Evolutionary conservation across 2,329 filamentous ascomycete genomes (phyloP).

Genomic region (Penicillium polonicum): DNA sequence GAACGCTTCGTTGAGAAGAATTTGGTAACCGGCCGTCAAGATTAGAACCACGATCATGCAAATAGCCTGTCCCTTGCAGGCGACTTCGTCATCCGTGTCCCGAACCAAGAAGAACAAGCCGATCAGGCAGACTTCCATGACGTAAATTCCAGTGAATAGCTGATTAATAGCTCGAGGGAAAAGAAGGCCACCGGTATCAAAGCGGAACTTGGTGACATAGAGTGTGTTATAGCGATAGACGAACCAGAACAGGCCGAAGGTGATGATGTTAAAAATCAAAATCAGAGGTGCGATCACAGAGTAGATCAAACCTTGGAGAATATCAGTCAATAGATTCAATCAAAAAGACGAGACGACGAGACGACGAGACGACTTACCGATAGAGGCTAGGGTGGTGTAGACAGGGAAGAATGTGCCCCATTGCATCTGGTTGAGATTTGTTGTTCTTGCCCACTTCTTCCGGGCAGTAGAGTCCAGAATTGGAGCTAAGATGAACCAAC

Average conservation of each 20-base stretch:
- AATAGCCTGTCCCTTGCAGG: conserved; percentile 74
- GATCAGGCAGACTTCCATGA: conserved; percentile 88
- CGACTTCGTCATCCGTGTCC: conserved; percentile 53
- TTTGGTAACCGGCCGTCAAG: conserved; percentile 74
- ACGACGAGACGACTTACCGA: conserved; percentile 53
- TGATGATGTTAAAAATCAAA: conserved; percentile 87
- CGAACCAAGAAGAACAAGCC: conserved; percentile 81
- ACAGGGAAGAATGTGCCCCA: conserved; percentile 96
- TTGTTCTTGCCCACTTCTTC: conserved; percentile 84
- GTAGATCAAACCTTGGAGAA: conserved; percentile 66
- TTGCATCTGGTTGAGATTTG: conserved; percentile 69
- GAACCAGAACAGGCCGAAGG: conserved; percentile 87
- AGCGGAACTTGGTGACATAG: conserved; percentile 85
- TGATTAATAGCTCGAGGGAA: conserved; percentile 94
- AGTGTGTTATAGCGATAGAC: conserved; percentile 96
- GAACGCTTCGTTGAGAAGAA: conserved; percentile 78
- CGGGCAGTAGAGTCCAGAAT: conserved; percentile 78
- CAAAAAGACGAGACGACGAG: not conserved
- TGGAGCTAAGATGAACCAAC: conserved; percentile 79
- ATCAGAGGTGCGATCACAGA: conserved; percentile 87
- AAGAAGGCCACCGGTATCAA: conserved; percentile 87
- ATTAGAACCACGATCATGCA: conserved; percentile 75
- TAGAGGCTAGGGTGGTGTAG: conserved; percentile 95
- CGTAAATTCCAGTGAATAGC: conserved; percentile 89
- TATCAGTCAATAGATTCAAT: conserved; percentile 6